Conservation (phyloP, 441 rosid genomes). For the Metrosideros polymorpha region DNA sequence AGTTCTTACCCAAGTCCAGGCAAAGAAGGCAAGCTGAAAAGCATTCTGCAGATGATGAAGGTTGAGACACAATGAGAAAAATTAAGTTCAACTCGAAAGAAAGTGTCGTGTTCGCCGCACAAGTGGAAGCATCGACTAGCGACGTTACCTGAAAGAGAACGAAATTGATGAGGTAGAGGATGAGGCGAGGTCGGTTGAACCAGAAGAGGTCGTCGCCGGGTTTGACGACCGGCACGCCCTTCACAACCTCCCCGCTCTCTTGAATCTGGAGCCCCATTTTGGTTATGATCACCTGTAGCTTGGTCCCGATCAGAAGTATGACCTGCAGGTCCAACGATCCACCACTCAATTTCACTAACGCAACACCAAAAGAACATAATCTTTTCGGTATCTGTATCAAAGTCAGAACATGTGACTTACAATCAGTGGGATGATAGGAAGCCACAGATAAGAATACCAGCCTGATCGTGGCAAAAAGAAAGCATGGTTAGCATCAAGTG, state of each 20-base stretch:
- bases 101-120: not conserved
- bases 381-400: not conserved
- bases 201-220: conserved; percentile 63
- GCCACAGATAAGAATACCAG: conserved; percentile 5
- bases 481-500: not conserved
- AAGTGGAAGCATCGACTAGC: not conserved
- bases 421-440: conserved; percentile 2
- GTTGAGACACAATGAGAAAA: not conserved
- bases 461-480: not conserved
- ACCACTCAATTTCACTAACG: not conserved
- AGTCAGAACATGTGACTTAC: not conserved
- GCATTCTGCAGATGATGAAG: conserved; percentile 37
- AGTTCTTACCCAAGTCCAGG: conserved; percentile 50
- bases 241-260: conserved; percentile 46
- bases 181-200: conserved; percentile 48
- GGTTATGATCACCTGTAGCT: conserved; percentile 60
- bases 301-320: conserved; percentile 48
- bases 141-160: conserved; percentile 54
- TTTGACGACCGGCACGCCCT: conserved; percentile 50
- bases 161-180: conserved; percentile 51
- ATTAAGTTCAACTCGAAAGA: not conserved
- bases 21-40: conserved; percentile 60
- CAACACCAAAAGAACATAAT: not conserved
- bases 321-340: conserved; percentile 25
- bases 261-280: conserved; percentile 40